phyloP scores from a whole-genome alignment of 139 green algal species.

The Chlorella vulgaris region DNA sequence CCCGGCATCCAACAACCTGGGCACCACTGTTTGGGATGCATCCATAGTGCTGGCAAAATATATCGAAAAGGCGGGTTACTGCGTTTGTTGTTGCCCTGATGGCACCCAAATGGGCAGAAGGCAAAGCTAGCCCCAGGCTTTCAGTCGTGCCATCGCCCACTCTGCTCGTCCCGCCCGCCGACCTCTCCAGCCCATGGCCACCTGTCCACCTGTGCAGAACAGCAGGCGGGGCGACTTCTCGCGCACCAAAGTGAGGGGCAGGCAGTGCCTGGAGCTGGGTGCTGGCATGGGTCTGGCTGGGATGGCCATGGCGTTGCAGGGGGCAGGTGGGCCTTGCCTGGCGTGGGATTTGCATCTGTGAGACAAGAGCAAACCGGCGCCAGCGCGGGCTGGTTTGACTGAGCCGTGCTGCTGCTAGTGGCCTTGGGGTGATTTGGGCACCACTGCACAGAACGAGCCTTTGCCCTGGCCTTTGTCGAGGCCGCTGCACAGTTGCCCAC shows the following conservation, averaged over 20 bases:
- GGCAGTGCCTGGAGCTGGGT: slow-evolving; percentile 83
- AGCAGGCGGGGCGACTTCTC: slow-evolving; percentile 75
- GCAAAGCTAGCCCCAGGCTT: too few relatives aligned
- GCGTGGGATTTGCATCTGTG: neutral
- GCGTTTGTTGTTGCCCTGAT: neutral
- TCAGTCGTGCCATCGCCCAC: too few relatives aligned
- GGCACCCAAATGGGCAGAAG: too few relatives aligned
- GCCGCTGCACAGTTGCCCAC: too few relatives aligned
- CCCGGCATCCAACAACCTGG: slow-evolving; percentile 80
- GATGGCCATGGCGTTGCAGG: slow-evolving; percentile 54
- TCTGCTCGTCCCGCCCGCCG: neutral
- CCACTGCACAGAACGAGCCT: too few relatives aligned
- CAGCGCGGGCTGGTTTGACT: too few relatives aligned
- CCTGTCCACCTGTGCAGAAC: slow-evolving; percentile 57
- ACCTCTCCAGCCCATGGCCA: neutral
- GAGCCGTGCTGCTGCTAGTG: too few relatives aligned
- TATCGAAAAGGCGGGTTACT: slow-evolving; percentile 73
- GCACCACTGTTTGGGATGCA: slow-evolving; percentile 93
- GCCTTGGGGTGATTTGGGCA: too few relatives aligned
- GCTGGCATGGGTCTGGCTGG: slow-evolving; percentile 84
- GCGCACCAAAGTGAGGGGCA: slow-evolving; percentile 64
- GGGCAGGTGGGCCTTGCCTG: slow-evolving; percentile 36
- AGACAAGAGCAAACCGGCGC: too few relatives aligned
- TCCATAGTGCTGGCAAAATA: slow-evolving; percentile 93
- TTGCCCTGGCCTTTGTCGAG: neutral